Base-by-base conservation (phyloP, 2,329 filamentous ascomycete genomes). In the Epicoccum nigrum region DNA sequence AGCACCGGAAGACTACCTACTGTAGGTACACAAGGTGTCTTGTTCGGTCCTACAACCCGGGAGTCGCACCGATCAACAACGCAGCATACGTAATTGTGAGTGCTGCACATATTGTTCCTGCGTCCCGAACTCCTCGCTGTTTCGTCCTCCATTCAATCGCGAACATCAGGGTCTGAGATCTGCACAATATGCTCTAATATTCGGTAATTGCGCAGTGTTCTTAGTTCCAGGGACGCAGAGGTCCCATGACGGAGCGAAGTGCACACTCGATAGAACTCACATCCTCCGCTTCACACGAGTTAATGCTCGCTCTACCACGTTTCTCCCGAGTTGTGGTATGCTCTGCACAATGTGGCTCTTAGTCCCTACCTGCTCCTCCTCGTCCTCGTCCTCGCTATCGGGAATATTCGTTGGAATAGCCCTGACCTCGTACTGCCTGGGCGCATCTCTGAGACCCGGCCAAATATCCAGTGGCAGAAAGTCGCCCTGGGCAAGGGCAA, bases 401-500 rank as follows among this genome's bases (percentile, higher is more conserved):
- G 58, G 60, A 4, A 45, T 34, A n/a, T 47, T 25, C 7, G 49
- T 20, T 2, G 56, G 45, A 15, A 71, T 54, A 13, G 63, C 50
- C n/a, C 53, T 62, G 7, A 74, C 66, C 48, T 71, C 66, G 40
- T 72, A 74, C 43, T 58, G 63, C 23, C 68, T 55, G 8, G 71
- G 69, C n/a, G 66, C 62, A 45, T 72, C 69, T 40, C 63, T 59
- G 38, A 73, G 40, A 1, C 87, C 89, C 0, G 86, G 86, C 91
- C 92, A 97, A 17, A 97, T 84, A 70, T 97, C 92, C 0, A 87
- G 86, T 0, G 94, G 94, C 9, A 99, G 75, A 68, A 86, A 96
- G 58, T 95, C 90, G 7, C 92, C 92, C 11, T 94, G 87, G 34
- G 96, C 88, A 21, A 86, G 80, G 27, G 89, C 83, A 71, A 99